Evolutionary conservation across 768 basidiomycete species (phyloP).

Genomic region (Suillus occidentalis): DNA sequence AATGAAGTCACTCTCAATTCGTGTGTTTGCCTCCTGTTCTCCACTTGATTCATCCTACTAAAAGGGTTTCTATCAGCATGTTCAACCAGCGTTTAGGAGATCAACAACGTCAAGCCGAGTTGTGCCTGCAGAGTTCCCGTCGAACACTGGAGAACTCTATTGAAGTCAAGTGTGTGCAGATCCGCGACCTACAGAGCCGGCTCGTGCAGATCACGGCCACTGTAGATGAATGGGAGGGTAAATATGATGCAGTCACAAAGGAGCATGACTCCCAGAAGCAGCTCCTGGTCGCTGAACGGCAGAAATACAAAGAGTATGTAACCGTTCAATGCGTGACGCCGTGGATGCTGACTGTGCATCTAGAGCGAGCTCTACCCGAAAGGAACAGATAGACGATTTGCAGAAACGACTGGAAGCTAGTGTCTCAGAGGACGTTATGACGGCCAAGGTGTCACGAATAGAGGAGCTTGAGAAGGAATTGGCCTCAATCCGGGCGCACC

Average conservation of each 20-base stretch:
- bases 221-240: background rate
- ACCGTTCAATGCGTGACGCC: background rate
- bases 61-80: background rate
- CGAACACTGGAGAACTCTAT: background rate
- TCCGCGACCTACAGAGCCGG: background rate
- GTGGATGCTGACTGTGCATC: background rate
- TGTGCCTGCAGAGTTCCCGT: background rate
- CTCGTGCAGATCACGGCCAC: background rate
- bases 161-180: background rate
- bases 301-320: background rate
- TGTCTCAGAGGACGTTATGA: background rate
- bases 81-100: background rate
- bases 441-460: background rate
- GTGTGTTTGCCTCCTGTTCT: background rate
- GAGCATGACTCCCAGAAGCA: background rate
- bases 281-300: background rate
- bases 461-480: background rate
- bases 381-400: background rate
- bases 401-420: background rate
- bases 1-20: background rate
- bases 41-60: background rate
- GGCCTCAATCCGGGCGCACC: background rate
- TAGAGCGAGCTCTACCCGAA: background rate
- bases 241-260: background rate
- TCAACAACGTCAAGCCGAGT: background rate